A percentile compares a stretch with the other conserved stretches of the same genome.
These are phyloP conservation scores for Hymenochaete sp. DNA, from an alignment of 1,284 basidiomycete species.

Conservation along the genomic window DNA sequence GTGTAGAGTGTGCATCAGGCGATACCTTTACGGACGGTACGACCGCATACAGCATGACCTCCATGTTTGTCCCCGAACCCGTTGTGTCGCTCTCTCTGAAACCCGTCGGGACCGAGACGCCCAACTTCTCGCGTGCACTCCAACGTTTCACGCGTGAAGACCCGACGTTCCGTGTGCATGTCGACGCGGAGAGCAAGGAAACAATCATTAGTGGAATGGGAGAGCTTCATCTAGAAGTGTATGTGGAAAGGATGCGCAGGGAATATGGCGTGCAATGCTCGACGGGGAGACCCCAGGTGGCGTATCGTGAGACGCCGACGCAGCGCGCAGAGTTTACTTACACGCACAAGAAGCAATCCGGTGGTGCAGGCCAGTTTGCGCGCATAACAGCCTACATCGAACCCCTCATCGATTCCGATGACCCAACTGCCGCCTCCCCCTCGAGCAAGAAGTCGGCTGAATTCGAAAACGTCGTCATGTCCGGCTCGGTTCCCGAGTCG, in stretches of 20 bases:
- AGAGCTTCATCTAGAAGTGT: constrained; percentile 97
- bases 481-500: constrained; percentile 84
- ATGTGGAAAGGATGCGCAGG: constrained; percentile 97
- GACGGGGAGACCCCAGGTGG: constrained; percentile 94
- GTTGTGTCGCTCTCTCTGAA: constrained; percentile 95
- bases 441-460: constrained; percentile 81
- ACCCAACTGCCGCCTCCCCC: background rate
- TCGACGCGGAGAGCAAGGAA: constrained; percentile 93
- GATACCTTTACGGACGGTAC: constrained; percentile 97
- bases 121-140: constrained; percentile 93
- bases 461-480: constrained; percentile 88
- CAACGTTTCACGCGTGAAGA: constrained; percentile 99
- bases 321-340: constrained; percentile 79
- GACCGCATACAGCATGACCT: constrained; percentile 86
- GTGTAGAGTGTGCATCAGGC: constrained; percentile 96
- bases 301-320: constrained; percentile 93
- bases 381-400: constrained; percentile 90
- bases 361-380: constrained; percentile 95
- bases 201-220: constrained; percentile 99
- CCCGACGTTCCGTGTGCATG: constrained; percentile 96
- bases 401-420: constrained; percentile 72
- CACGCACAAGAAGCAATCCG: constrained; percentile 98
- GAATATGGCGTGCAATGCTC: constrained; percentile 94
- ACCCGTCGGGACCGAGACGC: constrained; percentile 85
- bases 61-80: constrained; percentile 98